Percentiles rank a stretch among this genome's conserved stretches.
phyloP scores from a whole-genome alignment of 129 eudicot species.

The Flaveria sonorensis region DNA sequence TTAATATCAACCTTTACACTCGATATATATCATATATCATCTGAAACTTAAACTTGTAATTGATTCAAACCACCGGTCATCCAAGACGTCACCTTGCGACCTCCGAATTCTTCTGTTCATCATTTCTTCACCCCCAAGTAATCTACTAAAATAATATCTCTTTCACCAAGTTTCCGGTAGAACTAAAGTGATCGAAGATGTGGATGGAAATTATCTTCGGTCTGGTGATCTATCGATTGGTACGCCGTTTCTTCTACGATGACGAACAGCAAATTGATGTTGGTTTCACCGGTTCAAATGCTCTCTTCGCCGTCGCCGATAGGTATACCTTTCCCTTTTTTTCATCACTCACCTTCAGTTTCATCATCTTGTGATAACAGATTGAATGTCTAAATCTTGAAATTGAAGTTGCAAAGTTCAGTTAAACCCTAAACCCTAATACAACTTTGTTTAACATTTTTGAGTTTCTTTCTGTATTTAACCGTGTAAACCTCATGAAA shows the following conservation, averaged over 20 bases:
- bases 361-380: neutral
- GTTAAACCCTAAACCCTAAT: neutral
- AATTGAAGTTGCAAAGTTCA: neutral
- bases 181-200: constrained; percentile 33
- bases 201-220: constrained; percentile 77
- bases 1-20: too few relatives aligned
- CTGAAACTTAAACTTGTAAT: too few relatives aligned
- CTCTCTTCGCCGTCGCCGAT: constrained; percentile 76
- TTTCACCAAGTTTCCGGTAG: neutral
- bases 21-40: too few relatives aligned
- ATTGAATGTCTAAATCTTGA: neutral
- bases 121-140: neutral
- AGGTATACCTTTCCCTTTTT: constrained; percentile 40
- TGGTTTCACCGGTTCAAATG: constrained; percentile 49
- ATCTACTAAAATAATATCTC: neutral
- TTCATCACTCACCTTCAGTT: neutral
- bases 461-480: neutral
- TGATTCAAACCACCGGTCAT: too few relatives aligned
- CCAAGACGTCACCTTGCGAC: too few relatives aligned
- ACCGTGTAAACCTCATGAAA: neutral
- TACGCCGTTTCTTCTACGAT: constrained; percentile 55
- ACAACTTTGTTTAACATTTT: neutral
- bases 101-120: neutral
- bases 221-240: constrained; percentile 49
- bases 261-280: constrained; percentile 42